Conservation (phyloP, 2,329 filamentous ascomycete genomes). For the Boeremia lycopersici region DNA sequence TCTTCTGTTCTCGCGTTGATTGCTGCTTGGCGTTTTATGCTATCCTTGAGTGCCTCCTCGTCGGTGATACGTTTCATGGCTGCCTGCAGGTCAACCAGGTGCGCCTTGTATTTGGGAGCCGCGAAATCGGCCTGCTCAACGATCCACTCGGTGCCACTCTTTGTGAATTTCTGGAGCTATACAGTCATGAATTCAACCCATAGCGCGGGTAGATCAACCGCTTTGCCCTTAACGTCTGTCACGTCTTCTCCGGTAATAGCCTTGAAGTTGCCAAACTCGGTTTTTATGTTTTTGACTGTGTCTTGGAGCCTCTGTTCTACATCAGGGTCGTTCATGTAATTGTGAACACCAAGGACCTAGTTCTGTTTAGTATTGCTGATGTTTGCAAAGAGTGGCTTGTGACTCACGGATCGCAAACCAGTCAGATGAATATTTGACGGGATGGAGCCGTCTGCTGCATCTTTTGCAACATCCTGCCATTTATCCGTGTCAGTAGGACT, state of each 20-base stretch:
- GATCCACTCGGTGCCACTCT: background rate
- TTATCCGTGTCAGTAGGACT: background rate
- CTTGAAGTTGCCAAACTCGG: background rate
- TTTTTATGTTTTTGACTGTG: background rate
- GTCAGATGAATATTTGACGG: background rate
- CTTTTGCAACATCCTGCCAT: background rate
- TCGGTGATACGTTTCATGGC: background rate
- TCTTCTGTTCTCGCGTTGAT: background rate
- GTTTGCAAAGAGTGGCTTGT: background rate
- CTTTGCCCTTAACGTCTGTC: background rate
- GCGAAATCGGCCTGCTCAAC: background rate
- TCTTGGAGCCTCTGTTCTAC: background rate
- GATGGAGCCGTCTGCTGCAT: background rate
- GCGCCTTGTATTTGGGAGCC: background rate
- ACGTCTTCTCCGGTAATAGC: background rate
- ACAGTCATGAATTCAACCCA: background rate
- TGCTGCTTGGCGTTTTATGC: background rate
- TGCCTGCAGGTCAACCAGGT: background rate
- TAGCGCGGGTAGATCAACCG: background rate
- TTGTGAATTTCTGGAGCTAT: background rate
- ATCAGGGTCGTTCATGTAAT: background rate
- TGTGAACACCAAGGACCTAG: background rate
- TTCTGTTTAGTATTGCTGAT: background rate
- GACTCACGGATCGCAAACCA: background rate
- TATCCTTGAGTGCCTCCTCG: background rate